phyloP scores from a whole-genome alignment of 2,329 filamentous ascomycete genomes.

The Colletotrichum australisinense region DNA sequence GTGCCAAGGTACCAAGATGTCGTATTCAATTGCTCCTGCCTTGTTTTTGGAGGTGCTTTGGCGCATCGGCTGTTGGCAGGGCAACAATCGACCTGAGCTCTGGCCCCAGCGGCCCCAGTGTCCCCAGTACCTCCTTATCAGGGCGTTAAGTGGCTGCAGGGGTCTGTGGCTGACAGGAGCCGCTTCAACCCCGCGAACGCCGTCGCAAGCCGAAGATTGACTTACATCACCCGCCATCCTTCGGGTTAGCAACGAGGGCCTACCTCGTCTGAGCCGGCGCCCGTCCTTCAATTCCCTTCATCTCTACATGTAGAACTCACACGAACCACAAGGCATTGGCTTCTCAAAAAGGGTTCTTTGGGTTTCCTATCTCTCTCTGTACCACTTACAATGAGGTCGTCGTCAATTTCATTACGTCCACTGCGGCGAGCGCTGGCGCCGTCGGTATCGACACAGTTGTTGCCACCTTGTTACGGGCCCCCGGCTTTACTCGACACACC shows the following conservation, averaged over 20 bases:
- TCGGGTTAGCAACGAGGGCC: conserved; percentile 23
- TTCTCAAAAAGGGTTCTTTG: conserved; percentile 5
- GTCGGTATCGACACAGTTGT: conserved; percentile 24
- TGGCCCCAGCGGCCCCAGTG: too few species aligned
- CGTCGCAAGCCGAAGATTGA: conserved; percentile 37
- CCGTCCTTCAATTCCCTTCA: conserved; percentile 11
- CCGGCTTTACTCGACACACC: conserved; percentile 65
- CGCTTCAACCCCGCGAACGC: conserved; percentile 38
- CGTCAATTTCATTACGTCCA: conserved; percentile 23
- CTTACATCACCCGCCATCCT: conserved; percentile 37
- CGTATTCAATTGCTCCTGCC: conserved; percentile 26
- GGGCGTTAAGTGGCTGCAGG: conserved; percentile 30
- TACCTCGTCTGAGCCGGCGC: conserved; percentile 20
- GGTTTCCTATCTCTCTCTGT: not conserved
- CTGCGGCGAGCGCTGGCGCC: conserved; percentile 31
- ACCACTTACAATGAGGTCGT: conserved; percentile 28
- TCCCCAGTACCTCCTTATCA: conserved; percentile 38
- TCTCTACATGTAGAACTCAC: not conserved
- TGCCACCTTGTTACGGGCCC: conserved; percentile 14
- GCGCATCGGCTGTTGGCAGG: conserved; percentile 48
- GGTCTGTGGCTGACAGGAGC: conserved; percentile 8
- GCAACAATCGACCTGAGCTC: conserved; percentile 50
- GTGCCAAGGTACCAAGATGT: conserved; percentile 32
- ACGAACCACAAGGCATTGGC: conserved; percentile 3
- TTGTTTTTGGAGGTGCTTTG: conserved; percentile 39